A percentile compares a stretch with the other conserved stretches of the same genome.
phyloP scores from a whole-genome alignment of 768 basidiomycete species.

The Amanita rubescens region DNA sequence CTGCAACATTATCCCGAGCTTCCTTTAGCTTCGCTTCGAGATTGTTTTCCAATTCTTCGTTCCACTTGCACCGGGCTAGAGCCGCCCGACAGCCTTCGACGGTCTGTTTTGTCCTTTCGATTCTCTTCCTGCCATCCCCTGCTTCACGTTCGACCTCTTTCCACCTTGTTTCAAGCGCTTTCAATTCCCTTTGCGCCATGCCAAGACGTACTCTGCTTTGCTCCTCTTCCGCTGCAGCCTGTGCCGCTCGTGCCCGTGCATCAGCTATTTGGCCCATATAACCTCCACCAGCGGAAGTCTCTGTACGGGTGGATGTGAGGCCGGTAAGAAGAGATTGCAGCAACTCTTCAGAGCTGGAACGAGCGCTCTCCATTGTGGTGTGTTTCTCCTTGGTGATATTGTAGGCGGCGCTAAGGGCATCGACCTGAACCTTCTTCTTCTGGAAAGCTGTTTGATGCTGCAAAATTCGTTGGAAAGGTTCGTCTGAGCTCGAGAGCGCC shows the following conservation, averaged over 20 bases:
- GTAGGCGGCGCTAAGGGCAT: constrained; percentile 46
- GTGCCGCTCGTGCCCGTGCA: constrained; percentile 66
- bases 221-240: constrained; percentile 78
- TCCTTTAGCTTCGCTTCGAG: constrained; percentile 41
- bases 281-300: constrained; percentile 62
- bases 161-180: constrained; percentile 66
- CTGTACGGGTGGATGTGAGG: constrained; percentile 55
- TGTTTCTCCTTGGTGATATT: constrained; percentile 64
- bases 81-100: constrained; percentile 49
- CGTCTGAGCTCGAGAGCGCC: constrained; percentile 12
- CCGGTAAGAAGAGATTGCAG: constrained; percentile 93
- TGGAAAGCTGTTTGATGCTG: constrained; percentile 52
- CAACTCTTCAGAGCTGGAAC: constrained; percentile 81
- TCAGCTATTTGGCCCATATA: constrained; percentile 96
- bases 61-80: constrained; percentile 66
- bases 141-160: constrained; percentile 84
- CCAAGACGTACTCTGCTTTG: constrained; percentile 69
- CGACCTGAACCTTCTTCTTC: constrained; percentile 56
- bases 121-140: constrained; percentile 60
- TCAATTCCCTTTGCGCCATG: constrained; percentile 75
- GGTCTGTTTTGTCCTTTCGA: constrained; percentile 50
- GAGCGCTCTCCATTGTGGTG: constrained; percentile 46
- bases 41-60: constrained; percentile 60
- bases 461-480: not conserved
- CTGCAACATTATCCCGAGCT: constrained; percentile 47